Percentiles rank a stretch among this genome's conserved stretches.
These are phyloP conservation scores for Acanthochlamys bracteata DNA, from an alignment of 106 monocot genomes.

Conservation along the genomic window DNA sequence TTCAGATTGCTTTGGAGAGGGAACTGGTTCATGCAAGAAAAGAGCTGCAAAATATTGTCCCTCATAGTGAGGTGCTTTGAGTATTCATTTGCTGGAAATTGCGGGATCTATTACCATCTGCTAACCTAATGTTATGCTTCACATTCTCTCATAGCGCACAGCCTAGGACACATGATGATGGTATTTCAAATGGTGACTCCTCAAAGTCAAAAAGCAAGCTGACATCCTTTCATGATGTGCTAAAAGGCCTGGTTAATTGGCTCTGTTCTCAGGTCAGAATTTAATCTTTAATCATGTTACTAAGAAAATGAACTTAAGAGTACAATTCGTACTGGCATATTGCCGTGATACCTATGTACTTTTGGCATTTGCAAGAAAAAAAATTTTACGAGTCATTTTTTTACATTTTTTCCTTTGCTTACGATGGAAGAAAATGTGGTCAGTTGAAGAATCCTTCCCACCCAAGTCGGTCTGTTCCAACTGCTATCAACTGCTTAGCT, in stretches of 20 bases:
- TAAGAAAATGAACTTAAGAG: too few relatives aligned
- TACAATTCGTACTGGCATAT: not conserved
- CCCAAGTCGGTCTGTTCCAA: slow-evolving; percentile 58
- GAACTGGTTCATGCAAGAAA: slow-evolving; percentile 99
- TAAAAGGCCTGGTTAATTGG: slow-evolving; percentile 74
- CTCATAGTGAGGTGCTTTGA: slow-evolving; percentile 55
- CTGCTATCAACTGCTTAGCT: slow-evolving; percentile 58
- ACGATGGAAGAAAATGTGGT: slow-evolving; percentile 4
- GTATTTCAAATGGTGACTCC: slow-evolving; percentile 57
- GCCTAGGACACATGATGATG: slow-evolving; percentile 43
- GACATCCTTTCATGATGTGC: slow-evolving; percentile 61
- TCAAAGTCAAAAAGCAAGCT: slow-evolving; percentile 48
- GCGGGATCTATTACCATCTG: not conserved
- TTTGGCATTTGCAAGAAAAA: too few relatives aligned
- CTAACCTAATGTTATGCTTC: not conserved
- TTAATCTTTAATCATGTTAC: not conserved
- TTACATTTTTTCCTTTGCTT: not conserved
- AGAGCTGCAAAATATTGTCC: slow-evolving; percentile 87
- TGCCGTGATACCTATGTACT: too few relatives aligned
- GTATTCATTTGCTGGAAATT: not conserved
- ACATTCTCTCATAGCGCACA: slow-evolving; percentile 39
- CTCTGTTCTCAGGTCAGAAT: slow-evolving; percentile 79
- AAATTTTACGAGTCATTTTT: not conserved
- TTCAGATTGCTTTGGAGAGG: slow-evolving; percentile 77
- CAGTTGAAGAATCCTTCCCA: slow-evolving; percentile 84